Percentiles rank a stretch among this genome's conserved stretches.
Conservation (phyloP, 164 flowering plant genomes). For the Vitis amurensis region DNA sequence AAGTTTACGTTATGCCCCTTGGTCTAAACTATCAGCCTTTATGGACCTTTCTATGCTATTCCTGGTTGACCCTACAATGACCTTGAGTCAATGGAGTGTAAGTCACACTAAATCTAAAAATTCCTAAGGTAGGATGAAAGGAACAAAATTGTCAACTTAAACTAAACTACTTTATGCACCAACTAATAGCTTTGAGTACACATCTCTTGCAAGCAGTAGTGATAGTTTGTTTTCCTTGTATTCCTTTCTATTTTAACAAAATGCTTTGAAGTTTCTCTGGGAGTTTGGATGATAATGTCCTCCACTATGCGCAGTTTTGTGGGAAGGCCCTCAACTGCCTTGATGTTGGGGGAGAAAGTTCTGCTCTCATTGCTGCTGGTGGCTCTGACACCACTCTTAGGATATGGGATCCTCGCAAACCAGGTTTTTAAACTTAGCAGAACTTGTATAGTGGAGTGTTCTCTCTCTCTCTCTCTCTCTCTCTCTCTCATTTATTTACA, state of each 20-base stretch:
- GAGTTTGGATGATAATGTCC: neutral
- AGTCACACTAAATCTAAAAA: no score
- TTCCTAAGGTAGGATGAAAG: no score
- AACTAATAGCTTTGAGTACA: no score
- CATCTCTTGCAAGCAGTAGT: neutral
- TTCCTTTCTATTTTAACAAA: neutral
- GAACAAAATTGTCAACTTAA: no score
- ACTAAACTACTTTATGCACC: no score
- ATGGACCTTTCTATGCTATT: no score
- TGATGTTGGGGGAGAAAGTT: conserved; percentile 90
- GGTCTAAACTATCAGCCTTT: no score
- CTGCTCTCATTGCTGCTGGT: conserved; percentile 85
- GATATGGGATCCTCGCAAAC: conserved; percentile 98
- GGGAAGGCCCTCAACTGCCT: conserved; percentile 81
- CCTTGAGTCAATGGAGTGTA: no score
- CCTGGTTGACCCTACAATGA: no score
- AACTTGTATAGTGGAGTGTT: neutral
- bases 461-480: conserved; percentile 10
- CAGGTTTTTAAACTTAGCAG: conserved; percentile 44
- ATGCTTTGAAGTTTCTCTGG: neutral
- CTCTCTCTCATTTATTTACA: neutral
- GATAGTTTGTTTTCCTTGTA: neutral
- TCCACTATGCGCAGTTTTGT: conserved; percentile 42
- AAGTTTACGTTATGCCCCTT: no score
- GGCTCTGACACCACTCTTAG: conserved; percentile 85